These are phyloP conservation scores for Insectozyma bohioensis DNA, from an alignment of 1,139 yeast genomes.

Conservation along the genomic window DNA sequence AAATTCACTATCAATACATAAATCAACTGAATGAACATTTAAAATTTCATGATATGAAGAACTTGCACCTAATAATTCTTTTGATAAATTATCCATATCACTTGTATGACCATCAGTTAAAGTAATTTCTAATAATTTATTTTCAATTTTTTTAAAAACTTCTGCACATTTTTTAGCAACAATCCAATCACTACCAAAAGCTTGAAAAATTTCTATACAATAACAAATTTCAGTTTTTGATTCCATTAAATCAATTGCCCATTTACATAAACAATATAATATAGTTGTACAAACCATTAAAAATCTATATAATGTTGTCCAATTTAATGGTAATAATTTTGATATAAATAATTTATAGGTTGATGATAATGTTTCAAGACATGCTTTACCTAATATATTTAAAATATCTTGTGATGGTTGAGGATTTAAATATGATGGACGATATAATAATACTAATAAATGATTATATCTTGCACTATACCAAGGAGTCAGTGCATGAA, in stretches of 20 bases:
- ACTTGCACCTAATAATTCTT: constrained; percentile 42
- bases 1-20: constrained; percentile 20
- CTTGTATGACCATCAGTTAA: constrained; percentile 32
- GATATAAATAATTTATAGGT: constrained; percentile 42
- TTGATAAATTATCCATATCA: constrained; percentile 35
- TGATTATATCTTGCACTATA: constrained; percentile 46
- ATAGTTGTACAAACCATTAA: constrained; percentile 45
- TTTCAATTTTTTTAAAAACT: constrained; percentile 41
- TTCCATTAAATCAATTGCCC: constrained; percentile 43
- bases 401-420: constrained; percentile 37
- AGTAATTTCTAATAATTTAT: constrained; percentile 39
- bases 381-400: constrained; percentile 37
- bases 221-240: constrained; percentile 44
- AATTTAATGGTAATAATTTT: constrained; percentile 43
- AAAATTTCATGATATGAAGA: constrained; percentile 45
- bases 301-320: constrained; percentile 48
- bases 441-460: constrained; percentile 39
- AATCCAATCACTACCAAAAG: constrained; percentile 47
- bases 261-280: constrained; percentile 44
- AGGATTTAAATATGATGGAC: constrained; percentile 49
- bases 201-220: constrained; percentile 44
- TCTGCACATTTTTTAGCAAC: constrained; percentile 44
- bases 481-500: constrained; percentile 47
- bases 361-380: constrained; percentile 39
- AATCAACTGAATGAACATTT: constrained; percentile 39